phyloP scores from a whole-genome alignment of 164 flowering plant species.

The Aristolochia fimbriata region DNA sequence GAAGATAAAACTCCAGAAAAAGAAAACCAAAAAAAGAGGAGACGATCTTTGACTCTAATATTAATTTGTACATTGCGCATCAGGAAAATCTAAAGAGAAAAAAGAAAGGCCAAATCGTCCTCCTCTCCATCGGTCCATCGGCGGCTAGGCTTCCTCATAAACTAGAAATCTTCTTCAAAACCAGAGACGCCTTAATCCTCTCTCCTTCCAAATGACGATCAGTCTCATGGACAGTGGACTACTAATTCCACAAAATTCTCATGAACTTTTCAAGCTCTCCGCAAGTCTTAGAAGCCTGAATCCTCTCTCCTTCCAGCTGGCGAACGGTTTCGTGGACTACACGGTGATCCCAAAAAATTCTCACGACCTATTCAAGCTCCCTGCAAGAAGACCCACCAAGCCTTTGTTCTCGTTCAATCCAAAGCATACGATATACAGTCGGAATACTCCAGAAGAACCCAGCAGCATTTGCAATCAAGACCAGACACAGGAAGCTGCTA shows the following conservation, averaged over 20 bases:
- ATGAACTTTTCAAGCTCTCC: constrained; percentile 17
- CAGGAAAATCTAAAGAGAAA: no score
- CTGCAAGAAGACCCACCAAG: constrained; percentile 11
- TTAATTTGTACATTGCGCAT: no score
- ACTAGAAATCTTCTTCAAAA: no score
- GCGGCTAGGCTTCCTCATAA: no score
- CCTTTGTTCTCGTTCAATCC: constrained; percentile 12
- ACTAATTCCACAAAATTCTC: constrained; percentile 20
- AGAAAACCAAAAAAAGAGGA: no score
- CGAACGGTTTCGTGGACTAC: constrained; percentile 21
- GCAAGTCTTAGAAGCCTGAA: constrained; percentile 7
- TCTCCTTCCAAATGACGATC: no score
- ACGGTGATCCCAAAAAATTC: constrained; percentile 22
- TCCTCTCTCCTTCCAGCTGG: no score
- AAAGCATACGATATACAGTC: constrained; percentile 10
- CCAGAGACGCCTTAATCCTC: no score
- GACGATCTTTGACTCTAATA: no score
- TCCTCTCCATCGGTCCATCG: no score
- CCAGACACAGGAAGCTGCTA: constrained; percentile 13
- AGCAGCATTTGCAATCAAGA: constrained; percentile 10
- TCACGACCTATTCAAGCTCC: constrained; percentile 17
- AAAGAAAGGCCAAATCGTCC: no score
- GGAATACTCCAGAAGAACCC: constrained; percentile 19
- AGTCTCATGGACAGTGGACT: constrained; percentile 30
- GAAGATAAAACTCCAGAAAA: no score